These are phyloP conservation scores for Cadophora sp. DNA, from an alignment of 2,329 filamentous ascomycete genomes.

Conservation along the genomic window DNA sequence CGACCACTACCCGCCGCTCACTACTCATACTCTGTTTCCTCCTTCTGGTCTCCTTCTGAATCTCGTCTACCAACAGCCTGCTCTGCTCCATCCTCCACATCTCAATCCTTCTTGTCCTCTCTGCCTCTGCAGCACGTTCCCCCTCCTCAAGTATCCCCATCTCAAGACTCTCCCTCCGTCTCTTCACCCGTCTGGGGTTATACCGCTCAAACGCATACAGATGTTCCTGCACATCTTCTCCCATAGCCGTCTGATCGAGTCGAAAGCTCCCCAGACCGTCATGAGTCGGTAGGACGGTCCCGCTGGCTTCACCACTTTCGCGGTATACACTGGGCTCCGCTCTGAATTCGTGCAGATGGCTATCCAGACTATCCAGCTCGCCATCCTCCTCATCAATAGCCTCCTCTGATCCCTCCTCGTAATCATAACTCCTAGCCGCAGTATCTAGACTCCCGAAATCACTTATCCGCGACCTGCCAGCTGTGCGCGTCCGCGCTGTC, in stretches of 20 bases:
- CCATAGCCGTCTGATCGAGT: slow-evolving; percentile 61
- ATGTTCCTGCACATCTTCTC: slow-evolving; percentile 75
- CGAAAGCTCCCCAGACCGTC: slow-evolving; percentile 90
- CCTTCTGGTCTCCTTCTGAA: slow-evolving; percentile 82
- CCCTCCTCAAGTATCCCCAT: slow-evolving; percentile 57
- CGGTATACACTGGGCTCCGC: slow-evolving; percentile 54
- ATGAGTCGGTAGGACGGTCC: slow-evolving; percentile 83
- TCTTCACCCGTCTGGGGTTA: slow-evolving; percentile 72
- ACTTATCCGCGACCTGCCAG: slow-evolving; percentile 76
- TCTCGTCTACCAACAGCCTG: slow-evolving; percentile 82
- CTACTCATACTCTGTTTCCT: slow-evolving; percentile 68
- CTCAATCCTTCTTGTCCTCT: slow-evolving; percentile 85
- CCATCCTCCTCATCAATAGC: slow-evolving; percentile 70
- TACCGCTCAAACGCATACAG: slow-evolving; percentile 88
- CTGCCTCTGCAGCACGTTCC: slow-evolving; percentile 66
- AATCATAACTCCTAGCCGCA: slow-evolving; percentile 63
- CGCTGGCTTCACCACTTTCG: slow-evolving; percentile 31
- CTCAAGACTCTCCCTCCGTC: slow-evolving; percentile 60
- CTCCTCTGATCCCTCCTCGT: slow-evolving; percentile 63
- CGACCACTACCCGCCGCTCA: slow-evolving; percentile 44
- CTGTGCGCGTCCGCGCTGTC: slow-evolving; percentile 68
- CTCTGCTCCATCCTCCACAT: slow-evolving; percentile 93
- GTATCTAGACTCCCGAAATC: slow-evolving; percentile 82
- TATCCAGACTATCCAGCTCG: slow-evolving; percentile 92
- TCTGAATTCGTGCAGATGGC: slow-evolving; percentile 87